Evolutionary conservation across 352 stramenopile species (phyloP).

Genomic region (Pythium chondricola): DNA sequence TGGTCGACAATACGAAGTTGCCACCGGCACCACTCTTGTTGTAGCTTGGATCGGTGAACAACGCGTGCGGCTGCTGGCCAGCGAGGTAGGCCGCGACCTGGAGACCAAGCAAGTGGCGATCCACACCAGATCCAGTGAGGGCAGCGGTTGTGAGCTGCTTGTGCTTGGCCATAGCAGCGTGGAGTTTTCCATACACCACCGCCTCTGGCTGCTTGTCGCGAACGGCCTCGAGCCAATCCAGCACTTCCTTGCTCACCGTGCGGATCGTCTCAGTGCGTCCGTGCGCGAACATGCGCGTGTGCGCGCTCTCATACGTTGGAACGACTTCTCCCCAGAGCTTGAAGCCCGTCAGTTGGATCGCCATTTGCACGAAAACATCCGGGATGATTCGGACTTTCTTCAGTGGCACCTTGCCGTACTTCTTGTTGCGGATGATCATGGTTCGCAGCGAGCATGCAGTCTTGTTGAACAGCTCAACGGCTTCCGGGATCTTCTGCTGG

Average conservation of each 20-base stretch:
- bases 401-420: constrained; percentile 79
- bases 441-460: constrained; percentile 73
- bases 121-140: constrained; percentile 65
- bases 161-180: constrained; percentile 77
- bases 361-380: constrained; percentile 94
- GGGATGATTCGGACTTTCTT: constrained; percentile 80
- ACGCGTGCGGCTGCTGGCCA: constrained; percentile 43
- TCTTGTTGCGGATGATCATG: constrained; percentile 68
- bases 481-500: constrained; percentile 32
- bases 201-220: constrained; percentile 34
- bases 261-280: constrained; percentile 89
- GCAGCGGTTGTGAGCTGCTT: constrained; percentile 78
- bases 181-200: constrained; percentile 50
- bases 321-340: constrained; percentile 83
- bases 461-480: constrained; percentile 57
- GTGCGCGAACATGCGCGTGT: constrained; percentile 91
- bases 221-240: constrained; percentile 69
- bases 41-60: constrained; percentile 87
- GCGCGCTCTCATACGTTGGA: constrained; percentile 93
- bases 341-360: constrained; percentile 89
- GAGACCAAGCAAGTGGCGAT: constrained; percentile 91
- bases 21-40: constrained; percentile 70
- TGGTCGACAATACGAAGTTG: constrained; percentile 93
- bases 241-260: constrained; percentile 67
- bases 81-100: constrained; percentile 78